phyloP scores from a whole-genome alignment of 2,329 filamentous ascomycete species.

The Coniella vitis region DNA sequence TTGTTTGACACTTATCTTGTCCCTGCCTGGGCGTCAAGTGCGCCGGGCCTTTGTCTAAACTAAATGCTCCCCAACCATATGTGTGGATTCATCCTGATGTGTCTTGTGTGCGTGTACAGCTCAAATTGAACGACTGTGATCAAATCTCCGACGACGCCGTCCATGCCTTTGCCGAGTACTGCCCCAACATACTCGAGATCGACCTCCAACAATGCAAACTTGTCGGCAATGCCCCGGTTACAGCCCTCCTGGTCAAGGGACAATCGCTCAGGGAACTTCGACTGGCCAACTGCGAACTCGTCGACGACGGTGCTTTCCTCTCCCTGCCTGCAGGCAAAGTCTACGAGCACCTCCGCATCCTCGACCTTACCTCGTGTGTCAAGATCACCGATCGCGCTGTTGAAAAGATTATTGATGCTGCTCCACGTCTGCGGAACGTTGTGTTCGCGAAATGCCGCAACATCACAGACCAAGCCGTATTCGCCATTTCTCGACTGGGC shows the following conservation, averaged over 20 bases:
- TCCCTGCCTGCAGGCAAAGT: slow-evolving; percentile 60
- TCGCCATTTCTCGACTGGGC: slow-evolving; percentile 79
- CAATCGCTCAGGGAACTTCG: slow-evolving; percentile 84
- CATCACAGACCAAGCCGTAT: slow-evolving; percentile 82
- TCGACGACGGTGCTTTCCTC: slow-evolving; percentile 85
- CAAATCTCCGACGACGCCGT: slow-evolving; percentile 79
- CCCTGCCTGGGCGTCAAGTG: not conserved
- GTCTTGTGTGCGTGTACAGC: slow-evolving; percentile 38
- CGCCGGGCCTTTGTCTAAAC: not conserved
- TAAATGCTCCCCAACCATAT: not conserved
- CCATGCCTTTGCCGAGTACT: slow-evolving; percentile 78
- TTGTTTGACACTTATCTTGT: not conserved
- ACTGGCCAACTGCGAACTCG: slow-evolving; percentile 74
- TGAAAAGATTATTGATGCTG: slow-evolving; percentile 77
- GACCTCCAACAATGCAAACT: slow-evolving; percentile 81
- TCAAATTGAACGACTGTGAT: slow-evolving; percentile 91
- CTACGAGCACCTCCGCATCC: slow-evolving; percentile 84
- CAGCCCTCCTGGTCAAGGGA: slow-evolving; percentile 69
- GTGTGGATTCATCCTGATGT: not conserved
- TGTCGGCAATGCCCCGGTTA: slow-evolving; percentile 78
- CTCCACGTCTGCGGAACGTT: slow-evolving; percentile 83
- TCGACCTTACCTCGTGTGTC: slow-evolving; percentile 85
- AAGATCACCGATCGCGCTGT: slow-evolving; percentile 82
- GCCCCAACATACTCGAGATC: slow-evolving; percentile 90
- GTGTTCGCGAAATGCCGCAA: slow-evolving; percentile 91